Conservation (phyloP, 768 basidiomycete species). For the Pleurotus tuoliensis region DNA sequence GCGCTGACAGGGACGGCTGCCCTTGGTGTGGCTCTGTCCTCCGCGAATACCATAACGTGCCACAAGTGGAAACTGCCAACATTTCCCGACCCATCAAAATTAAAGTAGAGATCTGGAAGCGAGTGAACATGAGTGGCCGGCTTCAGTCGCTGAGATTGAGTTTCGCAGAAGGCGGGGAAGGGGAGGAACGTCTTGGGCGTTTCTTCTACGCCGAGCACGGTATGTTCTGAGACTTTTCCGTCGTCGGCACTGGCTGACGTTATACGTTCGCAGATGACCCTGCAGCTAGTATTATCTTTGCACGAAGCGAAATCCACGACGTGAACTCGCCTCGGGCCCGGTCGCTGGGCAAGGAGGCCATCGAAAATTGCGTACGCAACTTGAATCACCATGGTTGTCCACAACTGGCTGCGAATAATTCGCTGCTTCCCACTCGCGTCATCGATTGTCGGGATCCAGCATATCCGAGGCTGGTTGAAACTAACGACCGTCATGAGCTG, state of each 20-base stretch:
- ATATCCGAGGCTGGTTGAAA: not conserved
- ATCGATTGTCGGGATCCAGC: not conserved
- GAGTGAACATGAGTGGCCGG: too few species aligned
- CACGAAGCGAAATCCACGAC: not conserved
- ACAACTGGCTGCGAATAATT: not conserved
- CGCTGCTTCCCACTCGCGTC: not conserved
- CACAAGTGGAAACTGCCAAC: too few species aligned
- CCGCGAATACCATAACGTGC: too few species aligned
- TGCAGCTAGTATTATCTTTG: not conserved
- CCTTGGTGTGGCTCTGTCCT: too few species aligned
- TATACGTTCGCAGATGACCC: not conserved
- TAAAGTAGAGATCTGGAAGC: too few species aligned
- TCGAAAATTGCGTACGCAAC: not conserved
- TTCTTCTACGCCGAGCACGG: too few species aligned
- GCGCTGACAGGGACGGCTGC: too few species aligned
- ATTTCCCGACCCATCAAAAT: too few species aligned
- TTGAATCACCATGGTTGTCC: not conserved
- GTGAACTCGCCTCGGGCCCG: not conserved
- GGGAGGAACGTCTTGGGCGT: too few species aligned
- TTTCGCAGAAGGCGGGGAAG: too few species aligned
- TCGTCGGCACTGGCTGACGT: not conserved
- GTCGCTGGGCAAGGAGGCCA: not conserved
- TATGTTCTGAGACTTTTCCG: too few species aligned
- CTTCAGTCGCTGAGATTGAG: too few species aligned
- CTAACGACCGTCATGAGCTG: not conserved